These are phyloP conservation scores for Atalantia buxifolia DNA, from an alignment of 345 rosid species.

Conservation along the genomic window DNA sequence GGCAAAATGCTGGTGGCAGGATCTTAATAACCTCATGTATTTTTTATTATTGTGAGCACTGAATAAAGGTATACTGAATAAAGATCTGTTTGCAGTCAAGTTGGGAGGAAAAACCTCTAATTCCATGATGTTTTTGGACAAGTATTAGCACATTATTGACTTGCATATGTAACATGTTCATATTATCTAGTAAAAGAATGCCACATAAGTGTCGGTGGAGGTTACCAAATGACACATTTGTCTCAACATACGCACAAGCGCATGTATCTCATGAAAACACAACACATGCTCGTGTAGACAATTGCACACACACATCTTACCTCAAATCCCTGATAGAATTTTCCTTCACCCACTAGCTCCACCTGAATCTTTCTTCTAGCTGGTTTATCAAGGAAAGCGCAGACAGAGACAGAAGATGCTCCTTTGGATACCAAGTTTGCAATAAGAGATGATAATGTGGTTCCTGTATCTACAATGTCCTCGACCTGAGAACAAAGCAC, in stretches of 20 bases:
- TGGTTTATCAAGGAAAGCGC: conserved; percentile 77
- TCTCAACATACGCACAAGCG: not conserved
- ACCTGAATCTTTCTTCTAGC: conserved; percentile 61
- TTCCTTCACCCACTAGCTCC: conserved; percentile 71
- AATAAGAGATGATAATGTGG: conserved; percentile 62
- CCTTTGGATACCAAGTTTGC: conserved; percentile 54
- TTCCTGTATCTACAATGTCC: conserved; percentile 91
- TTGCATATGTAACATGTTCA: not conserved
- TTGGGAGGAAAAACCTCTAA: not conserved
- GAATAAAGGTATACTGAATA: not conserved
- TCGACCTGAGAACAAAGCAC: conserved; percentile 55
- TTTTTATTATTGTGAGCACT: not conserved
- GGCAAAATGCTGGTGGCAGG: not conserved
- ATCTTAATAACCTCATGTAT: not conserved
- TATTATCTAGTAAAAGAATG: not conserved
- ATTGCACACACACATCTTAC: conserved; percentile 28
- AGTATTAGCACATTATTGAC: not conserved
- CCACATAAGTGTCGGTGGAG: no score
- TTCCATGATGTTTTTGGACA: not conserved
- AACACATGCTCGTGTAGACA: not conserved
- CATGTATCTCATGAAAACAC: not conserved
- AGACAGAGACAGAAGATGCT: conserved; percentile 78
- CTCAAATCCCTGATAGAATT: conserved; percentile 80
- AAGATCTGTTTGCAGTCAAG: not conserved
- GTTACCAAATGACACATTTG: not conserved